phyloP scores from a whole-genome alignment of 2,329 filamentous ascomycete species.

The Ramularia endophylla region DNA sequence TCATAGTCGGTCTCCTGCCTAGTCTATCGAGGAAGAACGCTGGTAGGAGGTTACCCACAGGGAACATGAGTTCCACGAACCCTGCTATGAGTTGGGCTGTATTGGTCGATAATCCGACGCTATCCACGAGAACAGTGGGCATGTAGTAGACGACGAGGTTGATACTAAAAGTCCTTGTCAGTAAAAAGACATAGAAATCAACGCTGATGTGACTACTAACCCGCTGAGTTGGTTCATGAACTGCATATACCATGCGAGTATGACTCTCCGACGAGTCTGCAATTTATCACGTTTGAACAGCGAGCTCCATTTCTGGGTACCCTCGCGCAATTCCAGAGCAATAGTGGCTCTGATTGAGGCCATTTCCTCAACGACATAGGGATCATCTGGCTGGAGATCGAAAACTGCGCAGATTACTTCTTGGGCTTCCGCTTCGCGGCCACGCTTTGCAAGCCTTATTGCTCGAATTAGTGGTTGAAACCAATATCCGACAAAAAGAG shows the following conservation, averaged over 20 bases:
- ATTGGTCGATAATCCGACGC: constrained; percentile 39
- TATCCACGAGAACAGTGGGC: constrained; percentile 37
- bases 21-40: constrained; percentile 39
- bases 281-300: constrained; percentile 32
- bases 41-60: constrained; percentile 38
- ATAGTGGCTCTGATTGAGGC: constrained; percentile 29
- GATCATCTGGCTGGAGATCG: constrained; percentile 19
- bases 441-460: constrained; percentile 27
- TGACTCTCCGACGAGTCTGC: constrained; percentile 32
- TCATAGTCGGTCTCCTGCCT: constrained; percentile 26
- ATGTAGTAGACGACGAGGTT: constrained; percentile 38
- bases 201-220: background rate
- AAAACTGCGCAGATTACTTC: constrained; percentile 24
- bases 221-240: constrained; percentile 34
- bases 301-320: constrained; percentile 27
- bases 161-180: constrained; percentile 19
- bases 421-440: constrained; percentile 20
- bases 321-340: constrained; percentile 29
- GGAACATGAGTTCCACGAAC: constrained; percentile 33
- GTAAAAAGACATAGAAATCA: too few species aligned
- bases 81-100: constrained; percentile 41
- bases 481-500: constrained; percentile 20
- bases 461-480: constrained; percentile 34
- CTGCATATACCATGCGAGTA: constrained; percentile 32
- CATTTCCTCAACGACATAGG: constrained; percentile 21